phyloP scores from a whole-genome alignment of 2,329 filamentous ascomycete genomes.

The Colletotrichum agaves region DNA sequence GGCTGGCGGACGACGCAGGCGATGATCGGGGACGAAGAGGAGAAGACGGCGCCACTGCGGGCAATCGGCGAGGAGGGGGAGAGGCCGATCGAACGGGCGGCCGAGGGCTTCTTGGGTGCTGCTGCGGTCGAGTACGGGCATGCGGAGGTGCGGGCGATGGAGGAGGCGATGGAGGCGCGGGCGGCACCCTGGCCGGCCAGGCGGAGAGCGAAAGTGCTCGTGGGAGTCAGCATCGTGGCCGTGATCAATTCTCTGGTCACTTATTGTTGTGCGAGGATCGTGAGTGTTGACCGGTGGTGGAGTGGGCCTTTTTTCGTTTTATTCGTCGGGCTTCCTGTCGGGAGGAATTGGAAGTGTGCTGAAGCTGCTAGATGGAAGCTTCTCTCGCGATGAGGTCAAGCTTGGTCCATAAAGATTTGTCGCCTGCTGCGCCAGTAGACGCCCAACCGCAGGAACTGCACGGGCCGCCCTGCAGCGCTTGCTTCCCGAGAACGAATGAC shows the following conservation, averaged over 20 bases:
- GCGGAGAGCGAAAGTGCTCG: conserved; percentile 46
- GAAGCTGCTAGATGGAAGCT: conserved; percentile 36
- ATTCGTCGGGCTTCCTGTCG: not conserved
- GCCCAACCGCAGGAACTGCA: conserved; percentile 27
- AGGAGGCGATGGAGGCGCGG: conserved; percentile 29
- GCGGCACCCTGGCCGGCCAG: conserved; percentile 42
- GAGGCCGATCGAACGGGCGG: conserved; percentile 37
- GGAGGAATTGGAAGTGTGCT: conserved; percentile 14
- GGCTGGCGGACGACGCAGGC: conserved; percentile 38
- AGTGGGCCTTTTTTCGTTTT: not conserved
- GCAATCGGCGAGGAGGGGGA: conserved; percentile 26
- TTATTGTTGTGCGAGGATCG: not conserved
- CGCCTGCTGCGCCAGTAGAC: conserved; percentile 12
- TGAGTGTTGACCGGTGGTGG: not conserved
- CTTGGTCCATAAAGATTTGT: conserved; percentile 33
- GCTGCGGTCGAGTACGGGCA: conserved; percentile 46
- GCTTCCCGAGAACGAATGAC: conserved; percentile 4
- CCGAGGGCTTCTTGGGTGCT: conserved; percentile 16
- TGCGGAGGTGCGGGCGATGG: conserved; percentile 30
- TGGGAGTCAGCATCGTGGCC: conserved; percentile 44
- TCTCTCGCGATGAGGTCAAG: conserved; percentile 34
- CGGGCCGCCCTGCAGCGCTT: not conserved
- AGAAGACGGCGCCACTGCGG: conserved; percentile 33
- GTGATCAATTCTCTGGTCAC: not conserved
- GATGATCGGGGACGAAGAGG: conserved; percentile 40